phyloP scores from a whole-genome alignment of 768 basidiomycete species.

The Heimioporus sp. region DNA sequence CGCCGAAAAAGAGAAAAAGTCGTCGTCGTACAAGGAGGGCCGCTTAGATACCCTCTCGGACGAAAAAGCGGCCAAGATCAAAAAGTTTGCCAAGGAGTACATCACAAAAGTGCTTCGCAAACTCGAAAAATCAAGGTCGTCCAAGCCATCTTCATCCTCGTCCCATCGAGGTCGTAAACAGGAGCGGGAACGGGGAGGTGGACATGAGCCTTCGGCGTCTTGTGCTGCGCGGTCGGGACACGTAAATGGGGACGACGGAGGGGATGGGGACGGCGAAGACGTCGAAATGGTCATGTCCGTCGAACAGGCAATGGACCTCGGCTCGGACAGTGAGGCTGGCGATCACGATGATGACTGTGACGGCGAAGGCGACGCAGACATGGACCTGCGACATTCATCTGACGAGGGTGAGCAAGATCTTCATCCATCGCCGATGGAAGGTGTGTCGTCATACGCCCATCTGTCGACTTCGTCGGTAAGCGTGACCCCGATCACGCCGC shows the following conservation, averaged over 20 bases:
- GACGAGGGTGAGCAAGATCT: constrained; percentile 26
- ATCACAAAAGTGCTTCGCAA: constrained; percentile 75
- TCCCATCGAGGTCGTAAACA: constrained; percentile 14
- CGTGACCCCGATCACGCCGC: constrained; percentile 32
- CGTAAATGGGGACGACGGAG: constrained; percentile 1
- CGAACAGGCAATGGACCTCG: constrained; percentile 46
- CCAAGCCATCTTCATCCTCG: constrained; percentile 17
- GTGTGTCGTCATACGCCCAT: constrained; percentile 26
- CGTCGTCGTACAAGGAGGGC: constrained; percentile 69
- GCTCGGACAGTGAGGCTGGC: constrained; percentile 33
- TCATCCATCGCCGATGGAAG: constrained; percentile 34
- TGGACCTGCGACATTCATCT: constrained; percentile 27
- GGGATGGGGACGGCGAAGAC: constrained; percentile 21
- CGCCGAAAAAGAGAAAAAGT: constrained; percentile 95
- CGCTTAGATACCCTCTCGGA: constrained; percentile 76
- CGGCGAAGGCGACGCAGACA: constrained; percentile 13
- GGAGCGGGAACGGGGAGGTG: not conserved
- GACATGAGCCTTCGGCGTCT: constrained; percentile 10
- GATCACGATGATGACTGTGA: constrained; percentile 2
- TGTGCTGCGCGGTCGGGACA: too few species aligned
- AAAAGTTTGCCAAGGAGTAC: constrained; percentile 91
- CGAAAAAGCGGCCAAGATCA: constrained; percentile 87
- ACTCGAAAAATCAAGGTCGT: constrained; percentile 45
- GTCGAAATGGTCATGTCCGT: constrained; percentile 38
- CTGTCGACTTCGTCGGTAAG: constrained; percentile 24